These are phyloP conservation scores for Pythium rhizo-oryzae DNA, from an alignment of 352 stramenopile genomes.

Conservation along the genomic window DNA sequence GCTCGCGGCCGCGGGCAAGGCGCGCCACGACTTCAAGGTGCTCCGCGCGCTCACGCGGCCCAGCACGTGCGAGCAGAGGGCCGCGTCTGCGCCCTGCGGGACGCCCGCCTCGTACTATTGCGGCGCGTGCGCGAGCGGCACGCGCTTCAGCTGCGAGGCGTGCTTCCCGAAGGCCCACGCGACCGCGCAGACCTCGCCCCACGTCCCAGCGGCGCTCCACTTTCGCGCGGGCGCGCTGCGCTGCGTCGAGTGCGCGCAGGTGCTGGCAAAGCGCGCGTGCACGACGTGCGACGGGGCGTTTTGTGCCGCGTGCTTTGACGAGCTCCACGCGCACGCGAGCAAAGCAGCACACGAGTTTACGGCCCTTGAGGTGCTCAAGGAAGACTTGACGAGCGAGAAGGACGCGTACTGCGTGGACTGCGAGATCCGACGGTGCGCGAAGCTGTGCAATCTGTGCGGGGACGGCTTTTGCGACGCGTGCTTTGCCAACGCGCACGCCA, in stretches of 20 bases:
- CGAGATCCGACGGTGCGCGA: constrained; percentile 43
- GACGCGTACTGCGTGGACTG: constrained; percentile 79
- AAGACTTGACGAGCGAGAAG: constrained; percentile 44
- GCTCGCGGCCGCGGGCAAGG: constrained; percentile 19
- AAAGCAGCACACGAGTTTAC: constrained; percentile 47
- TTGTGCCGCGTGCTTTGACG: constrained; percentile 54
- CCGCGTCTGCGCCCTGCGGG: too few species aligned
- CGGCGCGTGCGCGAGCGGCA: constrained; percentile 1
- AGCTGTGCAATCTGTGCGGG: constrained; percentile 77
- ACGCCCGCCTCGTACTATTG: constrained; percentile 56
- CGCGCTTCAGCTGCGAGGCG: constrained; percentile 35
- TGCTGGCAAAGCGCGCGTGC: constrained; percentile 51
- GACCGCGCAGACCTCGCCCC: constrained; percentile 44
- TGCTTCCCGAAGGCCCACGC: constrained; percentile 57
- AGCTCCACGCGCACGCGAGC: constrained; percentile 28
- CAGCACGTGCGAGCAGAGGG: constrained; percentile 36
- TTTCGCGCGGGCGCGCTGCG: constrained; percentile 54
- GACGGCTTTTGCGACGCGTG: constrained; percentile 76
- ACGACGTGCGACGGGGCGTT: constrained; percentile 68
- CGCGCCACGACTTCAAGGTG: constrained; percentile 61
- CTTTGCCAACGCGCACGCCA: constrained; percentile 50
- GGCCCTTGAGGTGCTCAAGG: constrained; percentile 56
- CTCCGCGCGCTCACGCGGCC: constrained; percentile 24
- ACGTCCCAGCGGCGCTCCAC: constrained; percentile 47
- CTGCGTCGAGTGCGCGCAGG: constrained; percentile 53